A percentile compares a stretch with the other conserved stretches of the same genome.
Evolutionary conservation across 768 basidiomycete genomes (phyloP).

Genomic region (Tylopilus vinaceipallidus): DNA sequence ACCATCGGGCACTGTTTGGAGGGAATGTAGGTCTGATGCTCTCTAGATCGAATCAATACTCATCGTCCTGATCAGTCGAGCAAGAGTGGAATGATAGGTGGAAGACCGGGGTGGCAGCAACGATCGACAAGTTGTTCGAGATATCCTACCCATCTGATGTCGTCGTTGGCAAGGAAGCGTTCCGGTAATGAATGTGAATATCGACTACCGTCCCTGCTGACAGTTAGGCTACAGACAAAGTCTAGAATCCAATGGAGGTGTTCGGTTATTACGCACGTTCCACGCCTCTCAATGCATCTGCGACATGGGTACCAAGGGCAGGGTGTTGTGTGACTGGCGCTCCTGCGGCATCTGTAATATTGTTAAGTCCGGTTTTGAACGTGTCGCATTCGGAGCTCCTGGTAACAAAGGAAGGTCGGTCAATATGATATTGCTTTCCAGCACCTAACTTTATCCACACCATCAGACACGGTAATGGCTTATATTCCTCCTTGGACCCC

Average conservation of each 20-base stretch:
- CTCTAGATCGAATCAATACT: slow-evolving; percentile 16
- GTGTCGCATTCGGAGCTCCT: slow-evolving; percentile 54
- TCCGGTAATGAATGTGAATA: slow-evolving; percentile 40
- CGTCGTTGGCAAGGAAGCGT: slow-evolving; percentile 42
- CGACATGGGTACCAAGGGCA: slow-evolving; percentile 57
- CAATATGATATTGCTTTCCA: not conserved
- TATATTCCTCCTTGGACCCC: slow-evolving; percentile 63
- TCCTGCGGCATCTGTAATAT: slow-evolving; percentile 67
- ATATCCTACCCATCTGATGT: slow-evolving; percentile 35
- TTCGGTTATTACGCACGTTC: slow-evolving; percentile 55
- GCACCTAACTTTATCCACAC: slow-evolving; percentile 2
- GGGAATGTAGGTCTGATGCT: slow-evolving; percentile 43
- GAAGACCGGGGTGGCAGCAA: slow-evolving; percentile 32
- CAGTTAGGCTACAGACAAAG: slow-evolving; percentile 20
- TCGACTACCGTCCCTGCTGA: slow-evolving; percentile 5
- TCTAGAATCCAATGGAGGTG: slow-evolving; percentile 34
- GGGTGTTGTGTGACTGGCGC: slow-evolving; percentile 50
- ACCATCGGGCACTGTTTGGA: slow-evolving; percentile 45
- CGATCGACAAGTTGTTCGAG: slow-evolving; percentile 57
- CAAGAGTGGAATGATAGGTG: slow-evolving; percentile 50
- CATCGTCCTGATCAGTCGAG: slow-evolving; percentile 42
- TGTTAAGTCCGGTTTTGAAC: slow-evolving; percentile 54
- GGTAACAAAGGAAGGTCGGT: slow-evolving; percentile 56
- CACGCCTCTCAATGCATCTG: slow-evolving; percentile 68
- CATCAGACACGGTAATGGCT: slow-evolving; percentile 55